Conservation (phyloP, 768 basidiomycete genomes). For the Imleria badia region DNA sequence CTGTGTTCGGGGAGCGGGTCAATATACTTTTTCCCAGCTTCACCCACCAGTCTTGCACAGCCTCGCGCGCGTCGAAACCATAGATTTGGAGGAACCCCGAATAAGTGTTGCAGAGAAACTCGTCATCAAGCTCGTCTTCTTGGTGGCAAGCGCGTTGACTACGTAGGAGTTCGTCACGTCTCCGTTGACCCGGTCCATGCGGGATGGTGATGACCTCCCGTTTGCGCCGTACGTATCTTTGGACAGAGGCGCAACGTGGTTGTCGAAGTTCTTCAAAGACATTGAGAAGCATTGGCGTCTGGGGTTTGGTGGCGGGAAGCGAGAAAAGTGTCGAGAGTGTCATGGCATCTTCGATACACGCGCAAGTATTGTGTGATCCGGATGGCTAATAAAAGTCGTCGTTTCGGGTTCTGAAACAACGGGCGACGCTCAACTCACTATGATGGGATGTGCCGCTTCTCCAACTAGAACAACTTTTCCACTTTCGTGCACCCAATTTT, state of each 20-base stretch:
- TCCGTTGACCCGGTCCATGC: conserved; percentile 41
- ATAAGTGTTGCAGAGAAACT: conserved; percentile 45
- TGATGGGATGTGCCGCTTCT: conserved; percentile 57
- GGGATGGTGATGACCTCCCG: conserved; percentile 42
- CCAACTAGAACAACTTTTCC: conserved; percentile 54
- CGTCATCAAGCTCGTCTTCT: conserved; percentile 42
- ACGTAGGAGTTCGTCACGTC: conserved; percentile 40
- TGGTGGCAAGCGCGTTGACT: conserved; percentile 28
- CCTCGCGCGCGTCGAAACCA: conserved; percentile 49
- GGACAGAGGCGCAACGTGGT: conserved; percentile 41
- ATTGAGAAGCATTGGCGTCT: conserved; percentile 48
- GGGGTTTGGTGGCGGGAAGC: conserved; percentile 41
- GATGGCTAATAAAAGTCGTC: conserved; percentile 41
- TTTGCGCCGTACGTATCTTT: conserved; percentile 43
- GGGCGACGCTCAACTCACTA: conserved; percentile 32
- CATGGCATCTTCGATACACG: conserved; percentile 61
- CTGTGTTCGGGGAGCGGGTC: not conserved
- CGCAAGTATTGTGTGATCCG: conserved; percentile 44
- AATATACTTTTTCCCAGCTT: conserved; percentile 41
- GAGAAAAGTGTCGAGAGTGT: conserved; percentile 57
- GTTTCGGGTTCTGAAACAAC: not conserved
- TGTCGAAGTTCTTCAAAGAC: conserved; percentile 61
- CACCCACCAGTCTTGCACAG: conserved; percentile 63
- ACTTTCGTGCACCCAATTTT: conserved; percentile 50
- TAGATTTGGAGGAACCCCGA: conserved; percentile 49